phyloP scores from a whole-genome alignment of 2,329 filamentous ascomycete species.

The Neurospora sp. region DNA sequence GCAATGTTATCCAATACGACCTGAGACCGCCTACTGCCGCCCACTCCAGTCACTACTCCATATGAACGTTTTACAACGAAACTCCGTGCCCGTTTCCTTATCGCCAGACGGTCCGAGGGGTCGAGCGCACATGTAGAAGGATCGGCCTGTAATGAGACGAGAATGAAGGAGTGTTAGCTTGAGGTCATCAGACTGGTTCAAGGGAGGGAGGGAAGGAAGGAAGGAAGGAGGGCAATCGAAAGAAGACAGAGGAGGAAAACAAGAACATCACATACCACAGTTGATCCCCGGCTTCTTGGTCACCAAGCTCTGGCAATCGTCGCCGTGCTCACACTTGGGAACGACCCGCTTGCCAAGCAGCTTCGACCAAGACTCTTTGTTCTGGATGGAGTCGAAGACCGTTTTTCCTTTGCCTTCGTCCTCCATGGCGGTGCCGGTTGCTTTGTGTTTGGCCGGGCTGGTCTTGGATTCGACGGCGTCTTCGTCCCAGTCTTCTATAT shows the following conservation, averaged over 20 bases:
- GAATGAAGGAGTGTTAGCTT: not conserved
- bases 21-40: constrained; percentile 1
- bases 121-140: constrained; percentile 54
- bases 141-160: constrained; percentile 33
- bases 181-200: not conserved
- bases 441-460: not conserved
- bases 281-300: constrained; percentile 90
- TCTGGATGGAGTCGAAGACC: constrained; percentile 57
- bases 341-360: constrained; percentile 64
- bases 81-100: constrained; percentile 75
- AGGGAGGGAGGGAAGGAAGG: not conserved
- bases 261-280: constrained; percentile 39
- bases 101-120: constrained; percentile 78
- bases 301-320: constrained; percentile 71
- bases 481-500: not conserved
- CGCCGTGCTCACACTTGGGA: constrained; percentile 78
- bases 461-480: not conserved
- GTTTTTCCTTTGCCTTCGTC: constrained; percentile 15
- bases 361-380: constrained; percentile 77
- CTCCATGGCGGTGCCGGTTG: constrained; percentile 1
- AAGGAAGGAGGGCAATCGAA: not conserved
- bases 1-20: not conserved
- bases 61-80: constrained; percentile 80
- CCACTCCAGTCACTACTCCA: constrained; percentile 52
- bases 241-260: not conserved